These are phyloP conservation scores for Apodospora peruviana DNA, from an alignment of 495 filamentous ascomycete species.

Conservation along the genomic window DNA sequence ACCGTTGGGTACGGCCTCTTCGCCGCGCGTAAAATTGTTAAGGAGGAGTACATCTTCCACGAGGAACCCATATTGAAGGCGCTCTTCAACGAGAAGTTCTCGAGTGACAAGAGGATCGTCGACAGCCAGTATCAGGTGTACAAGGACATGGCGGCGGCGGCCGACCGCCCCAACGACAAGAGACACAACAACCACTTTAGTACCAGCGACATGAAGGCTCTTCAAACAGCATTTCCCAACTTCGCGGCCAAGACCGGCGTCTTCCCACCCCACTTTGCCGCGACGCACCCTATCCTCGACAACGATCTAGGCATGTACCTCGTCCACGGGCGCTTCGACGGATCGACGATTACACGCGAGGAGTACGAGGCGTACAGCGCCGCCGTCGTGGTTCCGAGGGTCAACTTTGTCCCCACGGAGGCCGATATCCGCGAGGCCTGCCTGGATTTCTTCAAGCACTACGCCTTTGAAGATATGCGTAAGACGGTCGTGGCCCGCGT, in stretches of 20 bases:
- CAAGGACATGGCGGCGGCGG: conserved; percentile 1
- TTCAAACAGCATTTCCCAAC: conserved; percentile 10
- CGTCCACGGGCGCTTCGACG: conserved; percentile 12
- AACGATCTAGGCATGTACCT: conserved; percentile 11
- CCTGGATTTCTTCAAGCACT: conserved; percentile 22
- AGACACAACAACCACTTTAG: too few relatives aligned
- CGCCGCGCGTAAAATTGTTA: conserved; percentile 17
- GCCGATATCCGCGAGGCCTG: conserved; percentile 2
- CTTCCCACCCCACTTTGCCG: not conserved
- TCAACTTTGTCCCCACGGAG: not conserved
- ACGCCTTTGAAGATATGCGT: conserved; percentile 18
- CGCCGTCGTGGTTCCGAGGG: not conserved
- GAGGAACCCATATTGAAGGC: conserved; percentile 20
- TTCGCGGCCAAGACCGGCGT: conserved; percentile 11
- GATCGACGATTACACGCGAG: conserved; percentile 8
- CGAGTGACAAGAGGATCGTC: conserved; percentile 5
- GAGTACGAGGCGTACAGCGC: conserved; percentile 16
- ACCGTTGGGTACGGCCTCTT: conserved; percentile 24
- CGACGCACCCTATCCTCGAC: not conserved
- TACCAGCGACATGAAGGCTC: too few relatives aligned
- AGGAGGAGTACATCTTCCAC: conserved; percentile 23
- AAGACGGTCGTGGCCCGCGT: not conserved
- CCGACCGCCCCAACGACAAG: not conserved
- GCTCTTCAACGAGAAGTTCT: conserved; percentile 16
- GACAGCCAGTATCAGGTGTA: conserved; percentile 10